These are phyloP conservation scores for Sporisorium iseilematis-ciliati DNA, from an alignment of 1,284 basidiomycete species.

Conservation along the genomic window DNA sequence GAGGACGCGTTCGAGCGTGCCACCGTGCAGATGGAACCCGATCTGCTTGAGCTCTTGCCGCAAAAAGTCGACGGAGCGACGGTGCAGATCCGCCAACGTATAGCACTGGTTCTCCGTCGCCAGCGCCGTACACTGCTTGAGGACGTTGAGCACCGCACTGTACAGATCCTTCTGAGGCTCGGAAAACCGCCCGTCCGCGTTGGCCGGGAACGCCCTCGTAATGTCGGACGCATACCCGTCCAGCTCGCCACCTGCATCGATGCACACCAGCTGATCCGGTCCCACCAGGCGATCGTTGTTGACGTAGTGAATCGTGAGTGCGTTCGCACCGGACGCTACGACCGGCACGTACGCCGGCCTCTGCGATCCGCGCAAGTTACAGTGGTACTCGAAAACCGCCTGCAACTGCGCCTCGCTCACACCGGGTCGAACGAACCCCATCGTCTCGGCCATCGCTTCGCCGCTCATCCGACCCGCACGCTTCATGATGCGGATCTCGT, in stretches of 20 bases:
- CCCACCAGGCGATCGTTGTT: conserved; percentile 60
- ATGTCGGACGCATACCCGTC: conserved; percentile 97
- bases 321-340: conserved; percentile 63
- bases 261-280: conserved; percentile 59
- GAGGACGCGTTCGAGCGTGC: conserved; percentile 79
- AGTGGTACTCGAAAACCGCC: conserved; percentile 64
- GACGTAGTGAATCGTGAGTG: conserved; percentile 64
- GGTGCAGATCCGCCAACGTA: conserved; percentile 83
- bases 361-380: conserved; percentile 58
- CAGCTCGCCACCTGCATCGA: conserved; percentile 68
- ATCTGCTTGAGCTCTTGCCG: conserved; percentile 82
- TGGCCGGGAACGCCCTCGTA: conserved; percentile 88
- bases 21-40: conserved; percentile 77
- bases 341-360: conserved; percentile 68
- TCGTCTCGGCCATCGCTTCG: conserved; percentile 64
- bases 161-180: conserved; percentile 88
- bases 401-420: conserved; percentile 61
- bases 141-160: conserved; percentile 80
- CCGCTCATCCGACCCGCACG: conserved; percentile 60
- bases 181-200: conserved; percentile 74
- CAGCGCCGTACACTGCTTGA: conserved; percentile 77
- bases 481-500: conserved; percentile 66
- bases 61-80: conserved; percentile 79
- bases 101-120: conserved; percentile 73
- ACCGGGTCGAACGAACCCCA: conserved; percentile 57